phyloP scores from a whole-genome alignment of 1,284 basidiomycete genomes.

The Microbotryum intermedium region DNA sequence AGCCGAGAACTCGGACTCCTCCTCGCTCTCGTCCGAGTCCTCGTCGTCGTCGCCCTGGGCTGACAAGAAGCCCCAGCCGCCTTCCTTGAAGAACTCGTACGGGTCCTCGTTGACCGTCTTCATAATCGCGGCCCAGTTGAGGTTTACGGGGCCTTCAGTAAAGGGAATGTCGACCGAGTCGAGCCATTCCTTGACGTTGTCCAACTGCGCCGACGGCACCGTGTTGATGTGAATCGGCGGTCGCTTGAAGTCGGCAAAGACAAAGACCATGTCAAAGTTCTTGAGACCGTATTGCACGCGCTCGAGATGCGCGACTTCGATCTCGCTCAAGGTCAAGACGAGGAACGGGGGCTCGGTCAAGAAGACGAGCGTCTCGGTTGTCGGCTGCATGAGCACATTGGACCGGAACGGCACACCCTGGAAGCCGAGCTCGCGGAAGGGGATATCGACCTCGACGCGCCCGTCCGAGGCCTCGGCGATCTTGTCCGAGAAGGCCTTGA shows the following conservation, averaged over 20 bases:
- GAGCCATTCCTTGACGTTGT: constrained; percentile 96
- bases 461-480: constrained; percentile 75
- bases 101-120: constrained; percentile 81
- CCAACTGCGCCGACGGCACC: constrained; percentile 79
- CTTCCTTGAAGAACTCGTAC: constrained; percentile 89
- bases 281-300: constrained; percentile 94
- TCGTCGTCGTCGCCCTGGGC: constrained; percentile 48
- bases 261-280: constrained; percentile 94
- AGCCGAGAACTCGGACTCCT: constrained; percentile 34
- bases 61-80: constrained; percentile 91
- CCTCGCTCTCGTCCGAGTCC: constrained; percentile 37
- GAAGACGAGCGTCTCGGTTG: constrained; percentile 93
- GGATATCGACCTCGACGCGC: constrained; percentile 85
- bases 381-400: constrained; percentile 88
- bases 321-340: constrained; percentile 86
- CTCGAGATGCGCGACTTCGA: constrained; percentile 94
- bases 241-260: constrained; percentile 93
- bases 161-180: constrained; percentile 96
- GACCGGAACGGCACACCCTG: constrained; percentile 94
- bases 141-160: constrained; percentile 91
- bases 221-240: constrained; percentile 89
- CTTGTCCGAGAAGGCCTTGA: constrained; percentile 87
- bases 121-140: constrained; percentile 89
- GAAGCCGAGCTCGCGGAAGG: constrained; percentile 95
- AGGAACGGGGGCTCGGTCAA: constrained; percentile 93